A percentile compares a stretch with the other conserved stretches of the same genome.
Conservation (phyloP, 2,329 filamentous ascomycete species). For the Fusarium sp. region DNA sequence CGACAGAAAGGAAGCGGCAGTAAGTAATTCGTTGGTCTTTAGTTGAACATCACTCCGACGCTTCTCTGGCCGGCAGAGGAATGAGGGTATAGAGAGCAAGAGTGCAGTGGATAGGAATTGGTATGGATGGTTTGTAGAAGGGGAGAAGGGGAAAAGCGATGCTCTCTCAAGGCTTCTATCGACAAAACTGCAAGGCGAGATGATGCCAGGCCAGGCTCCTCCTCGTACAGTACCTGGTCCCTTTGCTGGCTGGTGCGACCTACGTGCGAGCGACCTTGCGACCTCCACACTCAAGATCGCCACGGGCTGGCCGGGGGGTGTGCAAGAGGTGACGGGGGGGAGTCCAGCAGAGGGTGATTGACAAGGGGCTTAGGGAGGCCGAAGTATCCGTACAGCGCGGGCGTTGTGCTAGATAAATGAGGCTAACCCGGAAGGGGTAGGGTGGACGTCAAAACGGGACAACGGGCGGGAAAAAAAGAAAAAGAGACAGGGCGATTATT, state of each 20-base stretch:
- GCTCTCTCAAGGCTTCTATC: constrained; percentile 34
- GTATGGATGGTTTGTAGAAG: constrained; percentile 21
- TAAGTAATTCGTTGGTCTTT: constrained; percentile 17
- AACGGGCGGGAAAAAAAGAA: constrained; percentile 20
- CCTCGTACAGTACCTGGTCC: constrained; percentile 39
- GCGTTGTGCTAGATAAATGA: constrained; percentile 27
- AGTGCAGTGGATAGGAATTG: constrained; percentile 19
- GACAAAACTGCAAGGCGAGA: constrained; percentile 28
- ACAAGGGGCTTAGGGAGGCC: constrained; percentile 38
- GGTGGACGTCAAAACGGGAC: constrained; percentile 31
- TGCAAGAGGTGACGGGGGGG: constrained; percentile 8
- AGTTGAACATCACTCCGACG: constrained; percentile 46
- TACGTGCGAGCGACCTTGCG: constrained; percentile 18
- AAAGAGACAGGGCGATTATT: constrained; percentile 10
- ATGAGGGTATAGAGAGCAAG: constrained; percentile 19
- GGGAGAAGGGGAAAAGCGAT: constrained; percentile 24
- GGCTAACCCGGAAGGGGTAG: constrained; percentile 31
- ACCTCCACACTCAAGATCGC: constrained; percentile 46
- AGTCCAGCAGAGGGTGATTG: constrained; percentile 25
- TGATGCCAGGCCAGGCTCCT: constrained; percentile 15
- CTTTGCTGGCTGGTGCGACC: constrained; percentile 29
- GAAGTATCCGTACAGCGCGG: constrained; percentile 33
- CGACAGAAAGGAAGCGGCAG: constrained; percentile 36
- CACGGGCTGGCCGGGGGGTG: constrained; percentile 42
- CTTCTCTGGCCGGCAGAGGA: constrained; percentile 47